Conservation (phyloP, 768 basidiomycete species). For the Amanita phalloides region DNA sequence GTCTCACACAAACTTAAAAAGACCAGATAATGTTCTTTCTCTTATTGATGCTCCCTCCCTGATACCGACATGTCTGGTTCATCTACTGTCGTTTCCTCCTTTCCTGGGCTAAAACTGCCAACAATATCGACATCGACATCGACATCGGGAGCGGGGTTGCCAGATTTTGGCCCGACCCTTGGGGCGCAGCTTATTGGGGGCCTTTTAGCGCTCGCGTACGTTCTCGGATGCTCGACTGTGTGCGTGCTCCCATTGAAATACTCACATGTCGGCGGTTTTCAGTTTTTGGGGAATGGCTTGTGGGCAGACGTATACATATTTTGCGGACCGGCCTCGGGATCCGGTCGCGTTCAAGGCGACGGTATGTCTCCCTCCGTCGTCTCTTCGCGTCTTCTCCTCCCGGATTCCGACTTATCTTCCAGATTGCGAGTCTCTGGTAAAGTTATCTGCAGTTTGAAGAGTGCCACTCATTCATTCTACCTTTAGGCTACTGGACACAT, state of each 20-base stretch:
- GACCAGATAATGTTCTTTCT: too few relatives aligned
- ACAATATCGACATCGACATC: too few relatives aligned
- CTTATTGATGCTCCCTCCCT: too few relatives aligned
- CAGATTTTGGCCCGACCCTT: conserved; percentile 36
- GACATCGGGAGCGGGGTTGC: conserved; percentile 5
- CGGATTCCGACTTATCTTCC: not conserved
- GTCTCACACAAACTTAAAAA: too few relatives aligned
- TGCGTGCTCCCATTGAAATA: too few relatives aligned
- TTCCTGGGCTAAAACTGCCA: too few relatives aligned
- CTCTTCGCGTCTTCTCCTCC: not conserved
- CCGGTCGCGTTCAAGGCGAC: conserved; percentile 2
- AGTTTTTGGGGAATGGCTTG: conserved; percentile 55
- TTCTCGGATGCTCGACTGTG: not conserved
- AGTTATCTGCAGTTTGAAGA: too few relatives aligned
- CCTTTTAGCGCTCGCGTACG: conserved; percentile 39
- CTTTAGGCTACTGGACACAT: conserved; percentile 41
- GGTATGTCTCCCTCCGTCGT: not conserved
- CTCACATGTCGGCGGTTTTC: not conserved
- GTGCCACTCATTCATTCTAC: conserved; percentile 7
- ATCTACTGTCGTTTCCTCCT: too few relatives aligned
- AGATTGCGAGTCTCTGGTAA: conserved; percentile 1
- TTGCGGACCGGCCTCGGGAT: conserved; percentile 25
- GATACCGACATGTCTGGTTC: too few relatives aligned
- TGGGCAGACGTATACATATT: conserved; percentile 43
- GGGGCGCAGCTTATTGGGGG: conserved; percentile 47